These are phyloP conservation scores for Ascochyta clinopodiicola DNA, from an alignment of 2,329 filamentous ascomycete species.

Conservation along the genomic window DNA sequence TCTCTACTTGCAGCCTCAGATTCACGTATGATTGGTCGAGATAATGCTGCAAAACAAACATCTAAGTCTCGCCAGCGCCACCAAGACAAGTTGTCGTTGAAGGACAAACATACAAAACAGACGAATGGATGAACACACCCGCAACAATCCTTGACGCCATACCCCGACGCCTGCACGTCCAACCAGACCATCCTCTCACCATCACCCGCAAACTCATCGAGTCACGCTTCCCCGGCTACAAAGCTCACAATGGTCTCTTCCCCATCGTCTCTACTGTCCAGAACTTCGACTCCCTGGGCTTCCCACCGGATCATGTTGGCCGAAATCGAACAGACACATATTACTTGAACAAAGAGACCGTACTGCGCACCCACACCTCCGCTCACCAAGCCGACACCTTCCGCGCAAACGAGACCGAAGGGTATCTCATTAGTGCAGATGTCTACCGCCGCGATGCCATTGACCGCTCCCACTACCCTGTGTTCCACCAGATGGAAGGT, in stretches of 20 bases:
- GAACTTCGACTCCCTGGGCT: conserved; percentile 97
- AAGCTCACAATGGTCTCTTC: conserved; percentile 77
- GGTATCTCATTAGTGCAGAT: conserved; percentile 91
- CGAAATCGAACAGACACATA: conserved; percentile 91
- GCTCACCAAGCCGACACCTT: conserved; percentile 90
- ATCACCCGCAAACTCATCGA: conserved; percentile 94
- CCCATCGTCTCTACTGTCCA: conserved; percentile 84
- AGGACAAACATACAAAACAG: conserved; percentile 68
- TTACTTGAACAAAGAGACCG: conserved; percentile 84
- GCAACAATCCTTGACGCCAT: conserved; percentile 76
- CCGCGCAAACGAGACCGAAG: conserved; percentile 72
- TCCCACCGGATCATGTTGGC: conserved; percentile 85
- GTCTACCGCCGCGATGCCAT: conserved; percentile 96
- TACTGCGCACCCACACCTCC: conserved; percentile 91
- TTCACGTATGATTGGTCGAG: neutral
- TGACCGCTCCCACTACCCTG: conserved; percentile 92
- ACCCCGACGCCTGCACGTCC: conserved; percentile 82
- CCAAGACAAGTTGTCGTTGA: conserved; percentile 62
- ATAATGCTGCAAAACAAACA: neutral
- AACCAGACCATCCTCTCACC: conserved; percentile 84
- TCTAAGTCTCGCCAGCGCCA: conserved; percentile 18
- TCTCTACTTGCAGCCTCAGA: neutral
- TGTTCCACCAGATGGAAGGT: conserved; percentile 99
- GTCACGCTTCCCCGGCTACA: conserved; percentile 81
- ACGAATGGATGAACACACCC: conserved; percentile 87